These are phyloP conservation scores for Paralagenidium karlingii DNA, from an alignment of 352 stramenopile species.

Conservation along the genomic window DNA sequence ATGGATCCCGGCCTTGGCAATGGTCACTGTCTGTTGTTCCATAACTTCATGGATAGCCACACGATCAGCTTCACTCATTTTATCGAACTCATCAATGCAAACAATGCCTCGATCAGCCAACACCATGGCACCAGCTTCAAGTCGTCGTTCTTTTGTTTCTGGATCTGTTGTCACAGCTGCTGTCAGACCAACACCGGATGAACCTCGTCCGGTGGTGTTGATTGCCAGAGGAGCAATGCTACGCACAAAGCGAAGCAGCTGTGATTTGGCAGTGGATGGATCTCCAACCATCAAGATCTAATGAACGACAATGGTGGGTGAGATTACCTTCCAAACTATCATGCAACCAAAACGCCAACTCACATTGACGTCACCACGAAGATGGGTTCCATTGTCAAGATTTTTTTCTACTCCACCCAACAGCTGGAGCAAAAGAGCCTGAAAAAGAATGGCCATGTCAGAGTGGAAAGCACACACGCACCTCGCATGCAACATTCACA, in stretches of 20 bases:
- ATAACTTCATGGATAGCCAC: constrained; percentile 99
- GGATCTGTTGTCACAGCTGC: constrained; percentile 96
- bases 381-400: constrained; percentile 97
- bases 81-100: constrained; percentile 99
- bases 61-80: constrained; percentile 96
- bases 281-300: constrained; percentile 94
- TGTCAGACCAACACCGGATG: constrained; percentile 91
- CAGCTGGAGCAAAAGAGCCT: constrained; percentile 66
- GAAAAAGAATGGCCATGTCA: background rate
- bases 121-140: constrained; percentile 99
- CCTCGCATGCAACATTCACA: background rate
- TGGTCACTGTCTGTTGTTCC: constrained; percentile 99
- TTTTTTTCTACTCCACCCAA: constrained; percentile 93
- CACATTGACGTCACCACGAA: constrained; percentile 99
- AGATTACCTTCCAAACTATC: constrained; percentile 2
- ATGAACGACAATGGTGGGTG: constrained; percentile 3
- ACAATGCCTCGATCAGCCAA: constrained; percentile 97
- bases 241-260: constrained; percentile 96
- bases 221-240: constrained; percentile 91
- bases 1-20: constrained; percentile 99
- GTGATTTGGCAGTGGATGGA: constrained; percentile 97
- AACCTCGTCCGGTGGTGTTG: constrained; percentile 75
- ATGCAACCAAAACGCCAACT: constrained; percentile 50
- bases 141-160: constrained; percentile 86
- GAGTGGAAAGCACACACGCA: background rate